Evolutionary conservation across 176 grass and related monocot genomes (phyloP).

Genomic region (Cenchrus purpureus): DNA sequence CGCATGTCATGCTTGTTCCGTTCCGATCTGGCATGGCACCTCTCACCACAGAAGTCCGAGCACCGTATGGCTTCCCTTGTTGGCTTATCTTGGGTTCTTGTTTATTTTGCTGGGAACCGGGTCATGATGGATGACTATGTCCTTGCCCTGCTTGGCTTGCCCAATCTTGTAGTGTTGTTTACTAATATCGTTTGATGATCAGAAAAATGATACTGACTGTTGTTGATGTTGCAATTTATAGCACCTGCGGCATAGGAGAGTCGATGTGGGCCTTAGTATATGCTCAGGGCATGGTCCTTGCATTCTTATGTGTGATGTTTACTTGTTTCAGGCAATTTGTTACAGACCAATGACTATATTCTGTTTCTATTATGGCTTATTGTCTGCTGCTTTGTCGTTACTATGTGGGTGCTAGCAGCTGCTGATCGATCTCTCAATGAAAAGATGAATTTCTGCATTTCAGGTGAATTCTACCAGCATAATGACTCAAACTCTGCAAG

Average conservation of each 20-base stretch:
- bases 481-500: constrained; percentile 49
- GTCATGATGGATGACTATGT: background rate
- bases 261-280: background rate
- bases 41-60: background rate
- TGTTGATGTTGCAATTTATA: background rate
- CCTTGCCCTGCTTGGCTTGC: background rate
- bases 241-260: background rate
- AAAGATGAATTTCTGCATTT: constrained; percentile 5
- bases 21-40: too few relatives aligned
- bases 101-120: background rate
- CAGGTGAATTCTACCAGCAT: constrained; percentile 41
- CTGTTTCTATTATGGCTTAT: background rate
- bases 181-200: background rate
- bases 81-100: background rate
- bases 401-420: constrained; percentile 2
- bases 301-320: background rate
- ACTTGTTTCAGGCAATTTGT: background rate
- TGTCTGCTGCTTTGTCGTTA: background rate
- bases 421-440: background rate
- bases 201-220: background rate
- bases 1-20: too few relatives aligned
- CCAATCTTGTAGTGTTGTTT: background rate
- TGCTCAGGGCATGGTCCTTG: background rate
- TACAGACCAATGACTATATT: background rate
- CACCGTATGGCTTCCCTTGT: background rate